Base-by-base conservation (phyloP, 306 rosid species). In the Albizia julibrissin region DNA sequence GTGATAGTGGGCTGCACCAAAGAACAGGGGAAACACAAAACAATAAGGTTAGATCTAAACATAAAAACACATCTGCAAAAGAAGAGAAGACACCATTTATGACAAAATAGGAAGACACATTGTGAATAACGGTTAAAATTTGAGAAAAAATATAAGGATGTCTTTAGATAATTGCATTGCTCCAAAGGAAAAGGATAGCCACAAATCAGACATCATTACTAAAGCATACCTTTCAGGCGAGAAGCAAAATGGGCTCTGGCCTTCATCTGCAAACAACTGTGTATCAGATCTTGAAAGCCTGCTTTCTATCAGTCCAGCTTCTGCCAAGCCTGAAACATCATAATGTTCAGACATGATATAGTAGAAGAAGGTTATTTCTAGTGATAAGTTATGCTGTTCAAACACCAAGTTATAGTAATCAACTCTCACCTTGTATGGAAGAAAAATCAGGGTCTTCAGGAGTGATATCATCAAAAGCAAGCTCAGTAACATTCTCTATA, bases 221-320 rank as follows among this genome's bases (percentile, higher is more conserved):
- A 49, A 61, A 77, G 37, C 74, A 50, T 70, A 92, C 99, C 98
- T 91, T 89, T 85, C 92, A 69, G 99, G 97, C 47, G 87, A 91
- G 86, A 96, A 96, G 90, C 84, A 82, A 78, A 84, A 86, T 29
- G 94, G 90, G 83, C 84, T 71, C 65, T 89, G 83, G 49, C 90
- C 91, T 81, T 93, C 97, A 71, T 86, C 94, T 16, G 81, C 74
- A 26, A 97, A 85, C 71, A 91, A 87, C 76, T 81, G 87, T 86
- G 83, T 81, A 86, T 96, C 99, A 72, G 59, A 54, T 81, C 91
- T 89, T 71, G 99, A 96, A 83, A 96, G 97, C 89, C 84, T 96
- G 90, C 99, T 96, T 78, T 91, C 93, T 54, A 96, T 92, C 78
- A 96, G 97, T 83, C 98, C 99, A 62, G 98, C 97, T 90, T 96